These are phyloP conservation scores for Coemansia reversa DNA, from an alignment of 192 early-diverging fungal species.

Conservation along the genomic window DNA sequence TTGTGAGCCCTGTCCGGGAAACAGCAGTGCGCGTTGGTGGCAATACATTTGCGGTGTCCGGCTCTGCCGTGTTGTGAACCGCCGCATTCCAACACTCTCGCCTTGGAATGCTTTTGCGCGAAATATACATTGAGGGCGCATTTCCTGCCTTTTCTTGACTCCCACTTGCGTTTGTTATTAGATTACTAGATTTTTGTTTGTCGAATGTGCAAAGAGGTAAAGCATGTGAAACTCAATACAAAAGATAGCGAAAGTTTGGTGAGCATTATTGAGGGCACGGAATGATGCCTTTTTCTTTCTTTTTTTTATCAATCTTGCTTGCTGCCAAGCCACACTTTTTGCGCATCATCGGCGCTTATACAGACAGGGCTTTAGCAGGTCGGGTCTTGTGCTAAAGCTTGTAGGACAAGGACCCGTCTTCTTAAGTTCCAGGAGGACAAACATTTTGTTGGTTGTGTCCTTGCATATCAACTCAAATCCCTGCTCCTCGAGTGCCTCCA, in stretches of 20 bases:
- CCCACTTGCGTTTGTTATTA: constrained; percentile 1
- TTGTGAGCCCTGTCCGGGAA: constrained; percentile 76
- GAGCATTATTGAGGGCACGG: background rate
- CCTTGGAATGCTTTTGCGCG: background rate
- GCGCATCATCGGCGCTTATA: constrained; percentile 55
- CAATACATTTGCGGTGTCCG: constrained; percentile 35
- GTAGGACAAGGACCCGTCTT: constrained; percentile 46
- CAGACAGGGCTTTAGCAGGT: constrained; percentile 60
- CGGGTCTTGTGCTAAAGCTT: constrained; percentile 14
- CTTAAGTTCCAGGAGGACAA: constrained; percentile 84
- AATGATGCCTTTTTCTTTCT: background rate
- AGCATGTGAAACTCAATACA: background rate
- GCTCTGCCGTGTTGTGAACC: background rate
- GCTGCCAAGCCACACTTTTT: background rate
- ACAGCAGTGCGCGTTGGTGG: constrained; percentile 43
- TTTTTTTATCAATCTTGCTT: background rate
- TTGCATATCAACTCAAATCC: constrained; percentile 78
- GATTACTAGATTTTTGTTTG: background rate
- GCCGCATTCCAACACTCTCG: background rate
- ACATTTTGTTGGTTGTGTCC: constrained; percentile 91
- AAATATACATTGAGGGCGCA: constrained; percentile 5
- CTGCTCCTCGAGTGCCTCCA: constrained; percentile 63
- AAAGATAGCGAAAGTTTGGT: background rate
- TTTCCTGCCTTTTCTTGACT: background rate
- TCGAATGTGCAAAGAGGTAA: background rate